Evolutionary conservation across 2,329 filamentous ascomycete genomes (phyloP), one percentile per base, ranked within the genome.

Genomic region (Fusarium veterinarium): DNA sequence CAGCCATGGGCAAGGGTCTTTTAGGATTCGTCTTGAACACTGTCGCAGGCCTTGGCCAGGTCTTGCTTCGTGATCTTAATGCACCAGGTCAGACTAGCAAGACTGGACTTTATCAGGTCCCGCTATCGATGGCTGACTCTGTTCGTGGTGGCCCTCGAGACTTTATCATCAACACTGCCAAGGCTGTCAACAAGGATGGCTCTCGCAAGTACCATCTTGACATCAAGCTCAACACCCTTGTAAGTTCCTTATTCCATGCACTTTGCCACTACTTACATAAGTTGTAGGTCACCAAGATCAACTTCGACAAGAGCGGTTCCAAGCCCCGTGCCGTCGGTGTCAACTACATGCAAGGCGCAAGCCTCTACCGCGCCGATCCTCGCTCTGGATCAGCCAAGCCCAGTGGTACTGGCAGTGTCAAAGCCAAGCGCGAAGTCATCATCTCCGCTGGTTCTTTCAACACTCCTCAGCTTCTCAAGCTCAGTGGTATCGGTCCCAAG

Each of bases 61-160:
- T 80, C 5, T 38, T 80, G 23, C 64, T 75, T 30, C 69, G 72
- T 3, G 78, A 81, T 33, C 67, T 80, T 10, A 81, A 79, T 30
- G 69, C 72, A 11, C 75, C 75, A 2, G 75, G 74, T 0, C 71
- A 76, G 14, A 23, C 73, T 5, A 72, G 69, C 37, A 52, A 65
- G 37, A 53, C 71, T 10, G 75, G 72, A 0, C 81, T 88, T 40
- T 91, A 87, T 77, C 89, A 91, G 72, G 86, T 92, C 8, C 90
- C 90, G 6, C 77, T 91, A 33, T 83, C 85, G 2, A 86, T 87
- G 68, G 81, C 84, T n/a, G 77, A 84, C n/a, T 83, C 80, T 57
- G 83, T 84, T 49, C 88, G 90, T 35, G 87, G 83, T 48, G 87
- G 89, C 19, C 82, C 88, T 7, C 86, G 89, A 35, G 87, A 91